These are phyloP conservation scores for Ceratobasidium theobromae DNA, from an alignment of 1,284 basidiomycete species.

Conservation along the genomic window DNA sequence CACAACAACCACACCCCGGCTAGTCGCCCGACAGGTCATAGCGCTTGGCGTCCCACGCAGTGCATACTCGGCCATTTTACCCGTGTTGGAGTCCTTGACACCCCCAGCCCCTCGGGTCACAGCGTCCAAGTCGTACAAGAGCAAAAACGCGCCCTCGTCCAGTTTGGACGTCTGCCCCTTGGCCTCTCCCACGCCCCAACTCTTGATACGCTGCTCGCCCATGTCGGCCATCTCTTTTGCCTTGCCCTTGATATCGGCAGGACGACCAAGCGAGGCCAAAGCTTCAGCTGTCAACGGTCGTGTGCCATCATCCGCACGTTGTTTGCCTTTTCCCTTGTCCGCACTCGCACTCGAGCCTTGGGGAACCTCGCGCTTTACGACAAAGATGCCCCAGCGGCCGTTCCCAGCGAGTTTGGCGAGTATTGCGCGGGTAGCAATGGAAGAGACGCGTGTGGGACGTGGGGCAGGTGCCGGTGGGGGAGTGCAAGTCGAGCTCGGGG, in stretches of 20 bases:
- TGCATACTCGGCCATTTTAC: background rate
- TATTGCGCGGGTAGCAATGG: background rate
- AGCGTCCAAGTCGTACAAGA: conserved; percentile 10
- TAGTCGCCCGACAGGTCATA: conserved; percentile 7
- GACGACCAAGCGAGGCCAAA: background rate
- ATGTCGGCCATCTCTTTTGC: background rate
- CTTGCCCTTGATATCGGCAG: background rate
- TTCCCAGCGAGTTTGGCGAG: background rate
- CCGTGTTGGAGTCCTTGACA: background rate
- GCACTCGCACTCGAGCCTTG: background rate
- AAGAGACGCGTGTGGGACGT: conserved; percentile 4
- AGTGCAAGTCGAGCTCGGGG: background rate
- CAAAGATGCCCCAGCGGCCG: conserved; percentile 14
- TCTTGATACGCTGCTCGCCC: background rate
- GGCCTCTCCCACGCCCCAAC: background rate
- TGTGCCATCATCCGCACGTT: background rate
- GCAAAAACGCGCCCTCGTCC: background rate
- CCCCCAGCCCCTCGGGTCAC: background rate
- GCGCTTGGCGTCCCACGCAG: background rate
- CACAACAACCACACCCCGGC: background rate
- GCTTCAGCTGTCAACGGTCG: background rate
- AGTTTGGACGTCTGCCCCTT: background rate
- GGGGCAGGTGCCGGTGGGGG: conserved; percentile 8
- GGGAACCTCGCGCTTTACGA: background rate
- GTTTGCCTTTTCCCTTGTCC: background rate